phyloP scores from a whole-genome alignment of 805 yeast species.

The Candida loeiensis region DNA sequence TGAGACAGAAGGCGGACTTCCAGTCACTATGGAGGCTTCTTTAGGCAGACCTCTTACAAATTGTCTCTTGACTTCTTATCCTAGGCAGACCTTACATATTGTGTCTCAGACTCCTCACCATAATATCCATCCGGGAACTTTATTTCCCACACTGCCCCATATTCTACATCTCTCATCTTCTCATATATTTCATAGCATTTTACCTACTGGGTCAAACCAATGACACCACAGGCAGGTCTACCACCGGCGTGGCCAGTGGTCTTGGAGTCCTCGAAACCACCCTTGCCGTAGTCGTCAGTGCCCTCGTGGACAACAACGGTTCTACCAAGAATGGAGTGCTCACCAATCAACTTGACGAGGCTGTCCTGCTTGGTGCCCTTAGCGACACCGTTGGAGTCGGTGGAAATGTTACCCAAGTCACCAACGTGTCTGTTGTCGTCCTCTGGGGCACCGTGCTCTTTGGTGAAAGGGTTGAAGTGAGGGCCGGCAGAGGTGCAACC shows the following conservation, averaged over 20 bases:
- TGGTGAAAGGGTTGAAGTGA: conserved; percentile 86
- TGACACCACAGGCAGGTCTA: conserved; percentile 98
- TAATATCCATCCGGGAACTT: too few relatives aligned
- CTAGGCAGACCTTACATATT: too few relatives aligned
- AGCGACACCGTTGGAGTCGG: conserved; percentile 87
- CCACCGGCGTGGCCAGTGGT: conserved; percentile 98
- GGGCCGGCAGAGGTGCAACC: conserved; percentile 99
- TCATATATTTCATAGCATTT: background rate
- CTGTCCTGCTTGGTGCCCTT: conserved; percentile 82
- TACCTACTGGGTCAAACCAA: conserved; percentile 58
- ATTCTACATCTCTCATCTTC: background rate
- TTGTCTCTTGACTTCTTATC: too few relatives aligned
- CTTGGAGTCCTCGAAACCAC: conserved; percentile 85
- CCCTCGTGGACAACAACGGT: conserved; percentile 94
- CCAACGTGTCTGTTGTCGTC: conserved; percentile 85
- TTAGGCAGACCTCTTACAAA: too few relatives aligned
- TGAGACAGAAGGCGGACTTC: too few relatives aligned
- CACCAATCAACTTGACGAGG: conserved; percentile 79
- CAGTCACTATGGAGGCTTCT: too few relatives aligned
- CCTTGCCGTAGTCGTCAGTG: conserved; percentile 90
- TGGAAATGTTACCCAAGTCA: conserved; percentile 90
- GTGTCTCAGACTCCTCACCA: too few relatives aligned
- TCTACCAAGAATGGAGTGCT: conserved; percentile 87
- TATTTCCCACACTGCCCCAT: background rate
- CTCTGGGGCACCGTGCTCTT: conserved; percentile 89